A percentile compares a stretch with the other conserved stretches of the same genome.
phyloP scores from a whole-genome alignment of 164 flowering plant species.

The Vitis cinerea region DNA sequence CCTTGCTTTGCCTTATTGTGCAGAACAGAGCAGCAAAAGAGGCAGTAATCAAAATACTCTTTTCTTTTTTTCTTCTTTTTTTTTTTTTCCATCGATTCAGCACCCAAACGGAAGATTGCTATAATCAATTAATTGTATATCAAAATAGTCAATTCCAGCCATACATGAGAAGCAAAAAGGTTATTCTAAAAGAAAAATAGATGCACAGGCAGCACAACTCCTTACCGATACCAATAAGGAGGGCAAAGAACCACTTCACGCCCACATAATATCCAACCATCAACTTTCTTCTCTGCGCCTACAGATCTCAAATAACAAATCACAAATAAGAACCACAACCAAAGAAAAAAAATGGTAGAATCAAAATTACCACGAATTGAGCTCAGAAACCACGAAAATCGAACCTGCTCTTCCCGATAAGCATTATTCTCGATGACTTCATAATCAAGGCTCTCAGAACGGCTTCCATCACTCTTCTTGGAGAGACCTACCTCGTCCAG shows the following conservation, averaged over 20 bases:
- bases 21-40: too few species aligned
- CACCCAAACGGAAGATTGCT: too few species aligned
- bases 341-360: background rate
- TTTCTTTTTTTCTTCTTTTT: too few species aligned
- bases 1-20: too few species aligned
- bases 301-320: slow-evolving; percentile 14
- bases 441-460: slow-evolving; percentile 88
- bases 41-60: too few species aligned
- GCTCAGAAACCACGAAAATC: slow-evolving; percentile 3
- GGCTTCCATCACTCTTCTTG: slow-evolving; percentile 31
- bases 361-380: background rate
- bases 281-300: slow-evolving; percentile 80
- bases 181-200: too few species aligned
- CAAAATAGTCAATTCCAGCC: too few species aligned
- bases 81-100: too few species aligned
- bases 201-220: too few species aligned
- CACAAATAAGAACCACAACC: background rate
- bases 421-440: slow-evolving; percentile 92
- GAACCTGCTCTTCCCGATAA: slow-evolving; percentile 89
- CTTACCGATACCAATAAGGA: slow-evolving; percentile 90
- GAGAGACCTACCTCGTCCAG: slow-evolving; percentile 35
- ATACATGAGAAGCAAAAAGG: too few species aligned
- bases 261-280: slow-evolving; percentile 58
- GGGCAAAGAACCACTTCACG: slow-evolving; percentile 83
- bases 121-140: too few species aligned